Base-by-base conservation (phyloP, 1,284 basidiomycete species). In the Termitomyces sp. region DNA sequence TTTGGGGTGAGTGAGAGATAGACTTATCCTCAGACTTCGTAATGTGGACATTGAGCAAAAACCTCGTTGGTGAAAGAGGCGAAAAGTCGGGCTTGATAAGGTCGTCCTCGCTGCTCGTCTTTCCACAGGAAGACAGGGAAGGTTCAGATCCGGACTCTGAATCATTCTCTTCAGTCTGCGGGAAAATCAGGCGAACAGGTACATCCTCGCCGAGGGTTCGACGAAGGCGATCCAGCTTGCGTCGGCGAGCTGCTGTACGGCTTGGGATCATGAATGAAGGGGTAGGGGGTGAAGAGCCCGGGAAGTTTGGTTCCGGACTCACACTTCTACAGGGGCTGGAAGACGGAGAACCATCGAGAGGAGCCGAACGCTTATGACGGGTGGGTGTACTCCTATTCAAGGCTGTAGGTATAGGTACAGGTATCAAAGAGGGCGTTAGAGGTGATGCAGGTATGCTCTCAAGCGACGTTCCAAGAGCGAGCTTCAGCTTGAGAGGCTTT, bases 181-280 rank as follows among this genome's bases (percentile, higher is more conserved):
- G 78, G 67, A 85, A 86, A 49, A 86, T 78, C 36, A 84, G 72
- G 40, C 78, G 72, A 0, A 75, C 59, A 3, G 84, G 84, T 12
- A 86, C 78, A 24, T 77, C 78, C 17, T 83, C 74, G 0, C 84
- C 84, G 1, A 87, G 74, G 62, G 71, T 81, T 61, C 75, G 77
- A 42, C 78, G 73, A 50, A 87, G 68, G 34, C 79, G 70, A 43
- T 82, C 81, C 73, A 87, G 79, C 67, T 85, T 86, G 60, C 73
- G 69, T 50, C 77, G 74, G 12, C 80, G 75, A 17, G 75, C 57
- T 7, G 68, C 55, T 12, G 75, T 19, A 4, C 73, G 69, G 50
- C 76, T 71, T 8, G 75, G 70, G 45, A 78, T 71, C 34, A 58
- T 58, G 63, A 79, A 77, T 1, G 68, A 59, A 0, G 72, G 67